phyloP scores from a whole-genome alignment of 2,329 filamentous ascomycete genomes.

The Neopestalotiopsis clavispora region DNA sequence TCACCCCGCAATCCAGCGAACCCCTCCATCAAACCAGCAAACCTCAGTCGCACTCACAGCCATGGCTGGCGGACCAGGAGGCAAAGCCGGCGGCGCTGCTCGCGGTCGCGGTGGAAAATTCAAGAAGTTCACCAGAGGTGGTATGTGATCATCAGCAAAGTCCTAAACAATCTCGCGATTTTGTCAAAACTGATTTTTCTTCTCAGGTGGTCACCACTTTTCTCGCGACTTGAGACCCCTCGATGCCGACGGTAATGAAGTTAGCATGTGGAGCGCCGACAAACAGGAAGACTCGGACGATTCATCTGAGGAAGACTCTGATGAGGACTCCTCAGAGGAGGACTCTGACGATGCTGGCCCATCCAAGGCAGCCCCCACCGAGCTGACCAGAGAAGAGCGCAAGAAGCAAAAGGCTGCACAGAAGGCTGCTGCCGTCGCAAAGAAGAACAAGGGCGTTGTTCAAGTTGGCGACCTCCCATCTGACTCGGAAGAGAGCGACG shows the following conservation, averaged over 20 bases:
- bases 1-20: slow-evolving; percentile 20
- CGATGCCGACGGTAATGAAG: slow-evolving; percentile 86
- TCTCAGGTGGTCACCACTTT: slow-evolving; percentile 88
- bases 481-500: slow-evolving; percentile 61
- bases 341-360: slow-evolving; percentile 52
- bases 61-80: slow-evolving; percentile 47
- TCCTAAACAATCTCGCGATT: neutral
- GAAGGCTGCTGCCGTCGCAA: slow-evolving; percentile 86
- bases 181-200: slow-evolving; percentile 6
- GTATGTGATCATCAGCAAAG: slow-evolving; percentile 52
- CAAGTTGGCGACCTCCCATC: slow-evolving; percentile 87
- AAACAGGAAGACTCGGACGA: slow-evolving; percentile 49
- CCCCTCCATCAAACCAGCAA: slow-evolving; percentile 16
- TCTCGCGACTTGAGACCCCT: slow-evolving; percentile 88
- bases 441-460: slow-evolving; percentile 71
- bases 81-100: slow-evolving; percentile 52
- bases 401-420: slow-evolving; percentile 86
- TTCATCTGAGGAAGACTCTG: slow-evolving; percentile 53
- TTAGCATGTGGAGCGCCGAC: slow-evolving; percentile 83
- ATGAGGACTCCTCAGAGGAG: slow-evolving; percentile 57
- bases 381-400: slow-evolving; percentile 84
- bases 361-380: slow-evolving; percentile 45
- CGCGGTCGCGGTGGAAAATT: slow-evolving; percentile 92
- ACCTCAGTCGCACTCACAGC: slow-evolving; percentile 15
- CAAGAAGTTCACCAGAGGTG: slow-evolving; percentile 90